These are phyloP conservation scores for Moesziomyces sp. DNA, from an alignment of 1,284 basidiomycete genomes.

Conservation along the genomic window DNA sequence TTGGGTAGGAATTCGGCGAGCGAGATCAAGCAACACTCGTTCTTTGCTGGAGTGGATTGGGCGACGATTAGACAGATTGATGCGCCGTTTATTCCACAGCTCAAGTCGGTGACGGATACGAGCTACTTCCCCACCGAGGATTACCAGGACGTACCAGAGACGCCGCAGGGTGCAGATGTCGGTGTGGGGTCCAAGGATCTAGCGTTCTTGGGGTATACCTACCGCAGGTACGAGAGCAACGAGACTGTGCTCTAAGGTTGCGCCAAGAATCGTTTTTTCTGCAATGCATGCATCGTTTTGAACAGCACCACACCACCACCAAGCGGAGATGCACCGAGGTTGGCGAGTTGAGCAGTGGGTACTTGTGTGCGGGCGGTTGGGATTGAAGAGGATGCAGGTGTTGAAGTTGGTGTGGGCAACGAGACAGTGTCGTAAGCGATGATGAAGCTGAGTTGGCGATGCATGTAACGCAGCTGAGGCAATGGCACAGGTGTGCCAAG, in stretches of 20 bases:
- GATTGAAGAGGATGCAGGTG: too few species aligned
- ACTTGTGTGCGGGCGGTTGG: too few species aligned
- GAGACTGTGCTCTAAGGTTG: slow-evolving; percentile 44
- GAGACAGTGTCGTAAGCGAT: too few species aligned
- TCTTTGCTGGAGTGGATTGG: slow-evolving; percentile 98
- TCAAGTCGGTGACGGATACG: slow-evolving; percentile 86
- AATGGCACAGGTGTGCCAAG: too few species aligned
- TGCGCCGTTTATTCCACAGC: slow-evolving; percentile 92
- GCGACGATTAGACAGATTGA: slow-evolving; percentile 87
- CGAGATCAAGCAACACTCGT: slow-evolving; percentile 91
- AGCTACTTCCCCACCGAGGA: slow-evolving; percentile 98
- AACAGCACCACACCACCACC: too few species aligned
- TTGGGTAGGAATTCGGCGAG: slow-evolving; percentile 75
- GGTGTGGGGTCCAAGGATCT: slow-evolving; percentile 64
- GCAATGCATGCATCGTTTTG: background rate
- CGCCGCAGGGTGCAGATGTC: slow-evolving; percentile 60
- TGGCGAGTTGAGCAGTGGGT: too few species aligned
- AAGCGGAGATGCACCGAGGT: too few species aligned
- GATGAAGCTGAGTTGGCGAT: too few species aligned
- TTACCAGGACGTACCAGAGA: slow-evolving; percentile 81
- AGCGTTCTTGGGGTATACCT: slow-evolving; percentile 66
- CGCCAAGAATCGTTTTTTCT: too few species aligned
- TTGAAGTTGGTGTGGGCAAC: too few species aligned
- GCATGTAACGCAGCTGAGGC: too few species aligned
- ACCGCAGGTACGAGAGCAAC: slow-evolving; percentile 64